A percentile compares a stretch with the other conserved stretches of the same genome.
phyloP scores from a whole-genome alignment of 768 basidiomycete genomes.

The Hirschioporus abietinus region DNA sequence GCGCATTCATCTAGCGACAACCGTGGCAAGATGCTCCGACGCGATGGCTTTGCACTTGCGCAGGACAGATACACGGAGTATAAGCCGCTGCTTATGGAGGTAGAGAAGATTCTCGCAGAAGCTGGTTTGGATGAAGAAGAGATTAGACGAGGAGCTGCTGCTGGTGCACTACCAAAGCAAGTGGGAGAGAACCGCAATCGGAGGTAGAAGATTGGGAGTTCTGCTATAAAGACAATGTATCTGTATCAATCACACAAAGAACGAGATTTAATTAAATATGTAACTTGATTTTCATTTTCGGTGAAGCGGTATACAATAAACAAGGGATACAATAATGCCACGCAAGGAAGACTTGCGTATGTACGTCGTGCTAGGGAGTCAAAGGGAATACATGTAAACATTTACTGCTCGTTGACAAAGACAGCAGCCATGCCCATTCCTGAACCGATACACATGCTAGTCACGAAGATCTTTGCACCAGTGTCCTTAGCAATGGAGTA shows the following conservation, averaged over 20 bases:
- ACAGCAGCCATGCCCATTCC: slow-evolving; percentile 91
- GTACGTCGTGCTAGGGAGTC: background rate
- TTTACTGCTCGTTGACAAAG: slow-evolving; percentile 76
- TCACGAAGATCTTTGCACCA: slow-evolving; percentile 72
- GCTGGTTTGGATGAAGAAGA: slow-evolving; percentile 85
- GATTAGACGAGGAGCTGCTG: slow-evolving; percentile 55
- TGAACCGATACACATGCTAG: slow-evolving; percentile 87
- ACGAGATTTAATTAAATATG: background rate
- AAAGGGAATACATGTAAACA: no score
- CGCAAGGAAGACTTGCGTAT: background rate
- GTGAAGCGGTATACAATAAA: background rate
- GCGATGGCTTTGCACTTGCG: slow-evolving; percentile 74
- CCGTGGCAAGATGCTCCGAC: slow-evolving; percentile 71
- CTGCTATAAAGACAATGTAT: background rate
- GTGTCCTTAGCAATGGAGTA: slow-evolving; percentile 76
- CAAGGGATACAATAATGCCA: background rate
- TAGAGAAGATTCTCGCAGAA: slow-evolving; percentile 76
- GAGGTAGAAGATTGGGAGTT: background rate
- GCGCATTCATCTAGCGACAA: slow-evolving; percentile 55
- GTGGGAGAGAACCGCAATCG: background rate
- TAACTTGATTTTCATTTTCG: background rate
- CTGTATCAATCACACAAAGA: no score
- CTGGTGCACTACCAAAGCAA: slow-evolving; percentile 17
- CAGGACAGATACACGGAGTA: slow-evolving; percentile 75
- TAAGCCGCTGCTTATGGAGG: slow-evolving; percentile 76